Conservation (phyloP, 805 yeast genomes). For the Nakazawaea molendinolei region DNA sequence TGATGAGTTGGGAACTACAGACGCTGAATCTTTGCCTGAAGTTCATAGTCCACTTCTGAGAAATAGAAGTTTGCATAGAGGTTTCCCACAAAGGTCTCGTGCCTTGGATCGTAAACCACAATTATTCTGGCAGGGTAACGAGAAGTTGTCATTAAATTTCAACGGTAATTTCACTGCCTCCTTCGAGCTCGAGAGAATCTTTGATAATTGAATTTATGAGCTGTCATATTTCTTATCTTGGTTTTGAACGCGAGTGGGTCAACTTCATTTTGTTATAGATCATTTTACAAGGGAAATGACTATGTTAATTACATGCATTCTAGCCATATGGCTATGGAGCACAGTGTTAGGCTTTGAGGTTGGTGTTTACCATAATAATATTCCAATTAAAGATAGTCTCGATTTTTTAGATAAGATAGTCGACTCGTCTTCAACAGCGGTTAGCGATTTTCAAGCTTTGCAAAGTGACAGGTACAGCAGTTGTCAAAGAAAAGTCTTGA, state of each 20-base stretch:
- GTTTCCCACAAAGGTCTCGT: not conserved
- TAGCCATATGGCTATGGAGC: no score
- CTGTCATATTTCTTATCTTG: not conserved
- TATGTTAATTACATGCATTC: no score
- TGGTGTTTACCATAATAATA: no score
- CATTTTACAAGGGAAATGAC: no score
- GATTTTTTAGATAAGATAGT: not conserved
- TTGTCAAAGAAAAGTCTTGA: slow-evolving; percentile 1
- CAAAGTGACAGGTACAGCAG: not conserved
- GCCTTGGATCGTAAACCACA: slow-evolving; percentile 6
- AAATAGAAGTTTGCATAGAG: slow-evolving; percentile 4
- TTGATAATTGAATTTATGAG: no score
- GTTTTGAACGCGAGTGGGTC: not conserved
- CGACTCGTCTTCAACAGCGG: not conserved
- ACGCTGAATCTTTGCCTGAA: slow-evolving; percentile 11
- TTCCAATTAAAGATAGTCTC: not conserved
- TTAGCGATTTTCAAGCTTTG: not conserved
- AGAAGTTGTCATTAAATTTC: slow-evolving; percentile 2
- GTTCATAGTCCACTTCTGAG: slow-evolving; percentile 16
- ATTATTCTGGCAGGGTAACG: slow-evolving; percentile 4
- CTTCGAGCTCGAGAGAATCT: slow-evolving; percentile 4
- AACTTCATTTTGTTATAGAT: no score
- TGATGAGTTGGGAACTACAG: slow-evolving; percentile 5
- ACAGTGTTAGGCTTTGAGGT: no score
- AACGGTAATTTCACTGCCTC: slow-evolving; percentile 3